These are phyloP conservation scores for Colletotrichum plurivorum DNA, from an alignment of 2,329 filamentous ascomycete genomes.

Conservation along the genomic window DNA sequence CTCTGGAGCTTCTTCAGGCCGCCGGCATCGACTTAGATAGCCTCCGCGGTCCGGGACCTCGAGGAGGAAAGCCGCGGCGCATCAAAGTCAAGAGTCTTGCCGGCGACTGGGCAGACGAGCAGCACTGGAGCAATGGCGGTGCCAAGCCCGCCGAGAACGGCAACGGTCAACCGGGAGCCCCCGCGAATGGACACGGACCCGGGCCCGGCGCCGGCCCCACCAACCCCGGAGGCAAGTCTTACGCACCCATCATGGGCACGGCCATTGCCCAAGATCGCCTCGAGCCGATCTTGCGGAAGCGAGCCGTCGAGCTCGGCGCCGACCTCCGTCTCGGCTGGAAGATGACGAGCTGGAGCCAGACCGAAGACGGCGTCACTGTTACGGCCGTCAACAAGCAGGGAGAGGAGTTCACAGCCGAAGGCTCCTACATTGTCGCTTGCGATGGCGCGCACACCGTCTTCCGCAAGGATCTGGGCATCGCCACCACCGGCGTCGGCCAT, in stretches of 20 bases:
- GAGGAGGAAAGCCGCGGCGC: constrained; percentile 42
- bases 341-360: constrained; percentile 47
- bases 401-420: constrained; percentile 44
- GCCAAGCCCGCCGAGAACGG: constrained; percentile 34
- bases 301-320: constrained; percentile 49
- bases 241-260: constrained; percentile 44
- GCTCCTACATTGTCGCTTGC: constrained; percentile 55
- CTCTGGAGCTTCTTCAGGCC: constrained; percentile 53
- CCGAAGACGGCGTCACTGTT: constrained; percentile 29
- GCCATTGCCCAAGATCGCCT: constrained; percentile 55
- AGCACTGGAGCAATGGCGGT: constrained; percentile 38
- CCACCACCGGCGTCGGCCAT: constrained; percentile 47
- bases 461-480: constrained; percentile 46
- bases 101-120: constrained; percentile 43
- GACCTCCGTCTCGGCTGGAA: constrained; percentile 52
- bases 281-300: constrained; percentile 53
- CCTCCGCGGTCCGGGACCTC: constrained; percentile 33
- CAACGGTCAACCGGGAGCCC: background rate
- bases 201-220: background rate
- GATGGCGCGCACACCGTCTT: constrained; percentile 52
- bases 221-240: background rate
- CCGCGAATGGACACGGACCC: background rate
- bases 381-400: constrained; percentile 2
- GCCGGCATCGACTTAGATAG: constrained; percentile 44
- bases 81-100: constrained; percentile 43